Base-by-base conservation (phyloP, 2,329 filamentous ascomycete species). In the Cercospora citrullina region DNA sequence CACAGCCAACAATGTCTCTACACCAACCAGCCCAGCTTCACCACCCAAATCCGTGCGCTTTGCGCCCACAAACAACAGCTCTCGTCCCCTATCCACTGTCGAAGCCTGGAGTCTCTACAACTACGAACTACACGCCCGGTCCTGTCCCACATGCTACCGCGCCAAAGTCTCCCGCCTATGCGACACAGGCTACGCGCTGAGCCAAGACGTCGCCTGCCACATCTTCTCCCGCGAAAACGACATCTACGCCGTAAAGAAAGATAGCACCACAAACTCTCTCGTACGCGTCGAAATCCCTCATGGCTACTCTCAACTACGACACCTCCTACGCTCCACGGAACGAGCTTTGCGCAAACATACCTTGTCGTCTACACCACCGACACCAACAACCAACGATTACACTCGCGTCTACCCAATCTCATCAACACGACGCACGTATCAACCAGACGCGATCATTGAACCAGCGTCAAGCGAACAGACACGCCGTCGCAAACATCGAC, bases 91-190 rank as follows among this genome's bases (percentile, higher is more conserved):
- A 42, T 80, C 78, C 67, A 73, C 74, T 5, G 72, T 77, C 42
- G 82, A 84, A 75, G 79, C 78, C 69, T 83, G 82, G 81, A 79
- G 80, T 1, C 74, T 82, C 65, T 82, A 83, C 76, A 75, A 83
- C 77, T 84, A 83, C 67, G 82, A 84, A 72, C 77, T 75, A 67
- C 83, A 85, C 75, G 81, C 81, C 39, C 78, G 78, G 60, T 78
- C 77, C 68, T 85, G 83, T 75, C 74, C 71, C 55, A 75, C 78
- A 67, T 85, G 83, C 79, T 75, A 77, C 72, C 76, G 82, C 71
- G 81, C 83, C 2, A 69, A 74, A 66, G 78, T 77, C 70, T 73
- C 77, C 21, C 77, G 79, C 67, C 80, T 84, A 18, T 84, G 83
- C 72, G 77, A 80, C 18, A 72, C 72, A 23, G 83, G 83, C 60